A percentile compares a stretch with the other conserved stretches of the same genome.
Evolutionary conservation across 176 grass and related monocot genomes (phyloP).

Genomic region (Musa itinerans): DNA sequence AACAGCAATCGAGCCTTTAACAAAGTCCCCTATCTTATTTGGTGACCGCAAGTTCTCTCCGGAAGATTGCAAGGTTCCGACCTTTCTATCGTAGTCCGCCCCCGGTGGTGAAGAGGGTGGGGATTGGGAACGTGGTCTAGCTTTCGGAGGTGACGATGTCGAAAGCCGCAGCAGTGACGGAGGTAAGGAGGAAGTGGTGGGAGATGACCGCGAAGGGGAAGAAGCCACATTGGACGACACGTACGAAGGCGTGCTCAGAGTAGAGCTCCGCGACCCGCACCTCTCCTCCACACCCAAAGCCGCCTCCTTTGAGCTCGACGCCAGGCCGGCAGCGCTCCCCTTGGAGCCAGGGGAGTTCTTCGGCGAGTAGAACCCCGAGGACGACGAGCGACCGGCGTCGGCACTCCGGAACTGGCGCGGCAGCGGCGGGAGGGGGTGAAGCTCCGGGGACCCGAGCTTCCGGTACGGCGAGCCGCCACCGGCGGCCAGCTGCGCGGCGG

Average conservation of each 20-base stretch:
- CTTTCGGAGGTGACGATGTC: constrained; percentile 24
- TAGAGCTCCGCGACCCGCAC: constrained; percentile 11
- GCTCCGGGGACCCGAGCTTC: constrained; percentile 27
- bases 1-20: constrained; percentile 17
- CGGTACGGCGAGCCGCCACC: not conserved
- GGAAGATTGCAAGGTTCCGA: not conserved
- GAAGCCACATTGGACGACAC: constrained; percentile 8
- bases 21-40: constrained; percentile 11
- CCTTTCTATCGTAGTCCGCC: not conserved
- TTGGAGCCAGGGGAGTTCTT: not conserved
- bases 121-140: constrained; percentile 5
- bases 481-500: not conserved
- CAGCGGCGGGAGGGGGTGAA: constrained; percentile 30
- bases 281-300: not conserved
- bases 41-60: constrained; percentile 6
- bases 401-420: constrained; percentile 26
- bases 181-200: not conserved
- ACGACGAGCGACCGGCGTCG: constrained; percentile 19
- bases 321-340: not conserved
- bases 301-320: not conserved
- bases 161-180: constrained; percentile 10
- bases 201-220: not conserved
- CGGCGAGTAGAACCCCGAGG: constrained; percentile 3
- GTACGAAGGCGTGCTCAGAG: constrained; percentile 16
- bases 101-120: constrained; percentile 10